Conservation (phyloP, 441 rosid species). For the Erysimum pusillum region DNA sequence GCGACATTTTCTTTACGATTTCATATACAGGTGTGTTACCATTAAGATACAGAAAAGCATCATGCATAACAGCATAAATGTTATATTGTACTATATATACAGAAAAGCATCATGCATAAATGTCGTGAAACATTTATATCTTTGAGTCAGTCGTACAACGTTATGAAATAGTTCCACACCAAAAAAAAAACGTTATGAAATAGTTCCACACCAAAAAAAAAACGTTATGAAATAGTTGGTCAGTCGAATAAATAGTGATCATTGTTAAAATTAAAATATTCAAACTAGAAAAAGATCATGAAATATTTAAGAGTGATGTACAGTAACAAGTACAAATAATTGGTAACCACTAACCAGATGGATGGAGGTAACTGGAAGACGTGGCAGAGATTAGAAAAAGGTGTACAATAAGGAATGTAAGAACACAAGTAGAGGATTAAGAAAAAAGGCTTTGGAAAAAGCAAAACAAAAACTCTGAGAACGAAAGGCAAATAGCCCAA, state of each 20-base stretch:
- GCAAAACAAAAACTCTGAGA: constrained; percentile 29
- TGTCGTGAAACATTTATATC: not conserved
- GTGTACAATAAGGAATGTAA: constrained; percentile 31
- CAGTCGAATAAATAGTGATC: not conserved
- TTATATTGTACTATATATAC: too few species aligned
- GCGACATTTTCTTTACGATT: not conserved
- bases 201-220: not conserved
- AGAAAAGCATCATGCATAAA: constrained; percentile 1
- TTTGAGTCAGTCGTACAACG: not conserved
- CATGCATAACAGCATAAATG: too few species aligned
- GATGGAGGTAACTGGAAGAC: constrained; percentile 5
- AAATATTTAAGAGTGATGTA: not conserved
- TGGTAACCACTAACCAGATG: constrained; percentile 22
- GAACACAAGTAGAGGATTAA: constrained; percentile 36
- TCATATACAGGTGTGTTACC: not conserved
- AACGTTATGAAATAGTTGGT: not conserved
- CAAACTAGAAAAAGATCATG: constrained; percentile 5
- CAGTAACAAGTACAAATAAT: not conserved
- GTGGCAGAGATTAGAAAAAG: constrained; percentile 21
- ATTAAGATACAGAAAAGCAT: not conserved
- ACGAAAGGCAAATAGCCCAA: constrained; percentile 32
- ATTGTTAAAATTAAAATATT: not conserved
- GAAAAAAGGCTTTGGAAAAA: not conserved
- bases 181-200: too few species aligned
- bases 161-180: too few species aligned